These are phyloP conservation scores for Lentinula guzmanii DNA, from an alignment of 768 basidiomycete species.

Conservation along the genomic window DNA sequence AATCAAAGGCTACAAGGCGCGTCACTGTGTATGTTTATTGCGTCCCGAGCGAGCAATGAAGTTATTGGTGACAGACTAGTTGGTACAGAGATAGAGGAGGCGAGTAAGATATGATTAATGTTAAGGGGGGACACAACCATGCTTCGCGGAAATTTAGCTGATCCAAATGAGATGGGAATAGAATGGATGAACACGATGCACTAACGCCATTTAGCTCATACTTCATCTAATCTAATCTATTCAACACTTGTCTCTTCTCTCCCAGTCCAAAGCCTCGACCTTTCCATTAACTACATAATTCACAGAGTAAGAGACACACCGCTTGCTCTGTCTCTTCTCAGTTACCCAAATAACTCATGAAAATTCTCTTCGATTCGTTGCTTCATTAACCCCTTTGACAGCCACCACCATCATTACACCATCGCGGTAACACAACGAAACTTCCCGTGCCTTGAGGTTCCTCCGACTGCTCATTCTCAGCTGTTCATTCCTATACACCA, in stretches of 20 bases:
- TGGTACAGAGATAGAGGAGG: not conserved
- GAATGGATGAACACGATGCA: not conserved
- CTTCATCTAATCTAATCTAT: not conserved
- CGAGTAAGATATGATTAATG: not conserved
- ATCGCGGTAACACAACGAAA: not conserved
- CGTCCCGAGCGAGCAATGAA: not conserved
- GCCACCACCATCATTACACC: constrained; percentile 8
- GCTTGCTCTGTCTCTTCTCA: too few relatives aligned
- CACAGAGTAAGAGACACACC: too few relatives aligned
- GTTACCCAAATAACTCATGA: too few relatives aligned
- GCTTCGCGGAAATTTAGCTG: not conserved
- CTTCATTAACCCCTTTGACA: not conserved
- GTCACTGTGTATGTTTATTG: not conserved
- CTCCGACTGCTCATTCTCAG: not conserved
- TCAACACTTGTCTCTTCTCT: not conserved
- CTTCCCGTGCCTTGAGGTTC: not conserved
- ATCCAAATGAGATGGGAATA: not conserved
- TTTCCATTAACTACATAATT: too few relatives aligned
- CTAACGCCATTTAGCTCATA: not conserved
- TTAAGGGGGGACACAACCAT: not conserved
- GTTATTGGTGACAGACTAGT: not conserved
- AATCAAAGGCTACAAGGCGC: not conserved
- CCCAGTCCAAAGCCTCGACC: not conserved
- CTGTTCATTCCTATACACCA: not conserved
- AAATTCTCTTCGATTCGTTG: not conserved